Evolutionary conservation across 2,329 filamentous ascomycete species (phyloP), one percentile per base, ranked within the genome.

Genomic region (Penicillium sp.): DNA sequence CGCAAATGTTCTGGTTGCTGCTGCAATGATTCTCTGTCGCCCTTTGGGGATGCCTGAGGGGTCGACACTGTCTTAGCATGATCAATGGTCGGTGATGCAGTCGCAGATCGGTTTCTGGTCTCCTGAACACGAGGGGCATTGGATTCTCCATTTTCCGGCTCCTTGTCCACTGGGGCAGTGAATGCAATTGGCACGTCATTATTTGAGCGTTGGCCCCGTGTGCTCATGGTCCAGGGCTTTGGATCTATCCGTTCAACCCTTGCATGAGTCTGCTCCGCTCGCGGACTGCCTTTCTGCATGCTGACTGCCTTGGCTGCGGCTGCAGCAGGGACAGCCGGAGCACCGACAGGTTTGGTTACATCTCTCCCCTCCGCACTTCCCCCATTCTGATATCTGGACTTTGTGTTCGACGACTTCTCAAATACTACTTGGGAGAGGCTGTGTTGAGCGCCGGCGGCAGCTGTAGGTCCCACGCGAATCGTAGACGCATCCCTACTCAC

Each of bases 241-340:
- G 39, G 38, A 9, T 50, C 53, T 24, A 37, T 8, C 8, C 42
- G 52, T 12, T 47, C 46, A 33, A 37, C 31, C 44, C 44, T 54
- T 43, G 44, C 45, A 42, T 50, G 42, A 35, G 42, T 12, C 12
- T 44, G n/a, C 28, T 54, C 44, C 12, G 38, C 31, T 29, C 39
- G 49, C 20, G 54, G 24, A 3, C 50, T 46, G 46, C 47, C 47
- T 40, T 60, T 46, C 52, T 56, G 45, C 39, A 48, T 5, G 56
- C 53, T 55, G 25, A 61, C 57, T 13, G 61, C 59, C 40, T 66
- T 63, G 25, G 59, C 62, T 35, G 70, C 64, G 47, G 64, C 63
- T 24, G 67, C 54, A 37, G 68, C 63, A 18, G 63, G 65, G 15
- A 62, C 59, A 24, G 55, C 57, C 9, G 68, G 50, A 38, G 54